Evolutionary conservation across 78 protist genomes (phyloP), one percentile per base, ranked within the genome.

Genomic region (Guillardia theta): DNA sequence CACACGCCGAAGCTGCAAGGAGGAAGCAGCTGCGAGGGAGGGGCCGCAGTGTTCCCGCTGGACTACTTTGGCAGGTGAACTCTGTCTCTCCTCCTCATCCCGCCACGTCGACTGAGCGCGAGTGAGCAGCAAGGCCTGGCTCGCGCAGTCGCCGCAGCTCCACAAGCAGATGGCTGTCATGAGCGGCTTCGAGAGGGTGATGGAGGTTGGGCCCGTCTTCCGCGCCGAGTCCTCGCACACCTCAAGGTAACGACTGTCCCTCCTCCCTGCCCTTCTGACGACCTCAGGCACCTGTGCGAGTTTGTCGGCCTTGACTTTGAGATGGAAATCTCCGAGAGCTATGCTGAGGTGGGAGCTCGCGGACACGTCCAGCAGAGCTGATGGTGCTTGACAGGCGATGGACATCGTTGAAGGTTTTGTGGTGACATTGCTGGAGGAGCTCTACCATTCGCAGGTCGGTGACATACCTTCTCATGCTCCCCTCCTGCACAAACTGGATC

Each of bases 231-330:
- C 98, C 94, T 95, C 98, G 39, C 62, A 96, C 96, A 99, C 99
- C 27, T 27, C 39, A 24, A 58, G 70, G 70, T 58, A 8, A 24
- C 39, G 39, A 27, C 70, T 58, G 1, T 8, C 39, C 70, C 70
- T 58, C 39, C 70, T 58, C 27, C 39, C 39, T 1, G 70, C 58
- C 10, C 58, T 50, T 10, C 58, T 50, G 58, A 15, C 58, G 58
- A 50, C 27, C 6, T 96, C 94, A 98, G 99, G 39, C 99, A 99
- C 88, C 48, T 99, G 95, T 95, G 98, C 88, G 99, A 99, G 96
- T 99, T 99, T 88, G 96, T 95, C 37, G 99, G 99, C 41, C 97
- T 99, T 41, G 99, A 99, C 98, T 19, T 99, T 36, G 99, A 99
- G 93, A 99, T 99, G 99, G 97, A 92, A 27, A 95, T 77, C 48